These are phyloP conservation scores for Sphaerulina populicola DNA, from an alignment of 2,329 filamentous ascomycete species.

Conservation along the genomic window DNA sequence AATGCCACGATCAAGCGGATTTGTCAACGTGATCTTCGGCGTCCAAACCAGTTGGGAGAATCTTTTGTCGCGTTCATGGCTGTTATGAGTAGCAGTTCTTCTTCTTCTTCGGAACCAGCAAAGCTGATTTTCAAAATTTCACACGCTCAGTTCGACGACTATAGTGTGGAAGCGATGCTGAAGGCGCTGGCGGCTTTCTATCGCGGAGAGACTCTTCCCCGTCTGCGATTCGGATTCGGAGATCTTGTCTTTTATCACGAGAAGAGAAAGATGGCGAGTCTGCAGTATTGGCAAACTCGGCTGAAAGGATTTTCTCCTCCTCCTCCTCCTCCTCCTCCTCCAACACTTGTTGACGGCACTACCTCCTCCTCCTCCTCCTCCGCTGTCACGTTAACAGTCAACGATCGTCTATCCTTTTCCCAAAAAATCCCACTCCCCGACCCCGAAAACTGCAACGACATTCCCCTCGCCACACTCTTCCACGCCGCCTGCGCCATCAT, in stretches of 20 bases:
- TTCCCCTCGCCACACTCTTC: constrained; percentile 39
- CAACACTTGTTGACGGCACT: too few relatives aligned
- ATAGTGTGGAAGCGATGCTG: constrained; percentile 6
- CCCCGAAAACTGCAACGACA: constrained; percentile 14
- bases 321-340: too few relatives aligned
- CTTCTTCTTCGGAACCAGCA: constrained; percentile 18
- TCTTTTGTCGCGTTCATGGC: constrained; percentile 23
- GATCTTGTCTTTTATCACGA: constrained; percentile 3
- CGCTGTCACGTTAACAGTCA: neutral
- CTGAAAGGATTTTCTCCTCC: constrained; percentile 14
- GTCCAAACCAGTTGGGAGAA: constrained; percentile 7
- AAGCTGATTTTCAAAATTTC: constrained; percentile 29
- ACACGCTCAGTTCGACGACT: constrained; percentile 31
- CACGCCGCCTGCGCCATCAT: constrained; percentile 53
- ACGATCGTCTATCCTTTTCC: constrained; percentile 2
- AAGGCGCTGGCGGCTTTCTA: constrained; percentile 5
- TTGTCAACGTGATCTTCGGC: too few relatives aligned
- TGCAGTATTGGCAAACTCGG: constrained; percentile 18
- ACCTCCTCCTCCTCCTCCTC: too few relatives aligned
- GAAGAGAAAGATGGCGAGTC: constrained; percentile 1
- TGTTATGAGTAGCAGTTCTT: constrained; percentile 12
- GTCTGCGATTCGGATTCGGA: constrained; percentile 1
- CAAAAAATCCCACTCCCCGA: constrained; percentile 15
- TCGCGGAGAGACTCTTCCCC: neutral
- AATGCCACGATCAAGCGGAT: too few relatives aligned